Percentiles rank a stretch among this genome's conserved stretches.
phyloP scores from a whole-genome alignment of 768 basidiomycete genomes.

The Omphalotus guepiniiformis region DNA sequence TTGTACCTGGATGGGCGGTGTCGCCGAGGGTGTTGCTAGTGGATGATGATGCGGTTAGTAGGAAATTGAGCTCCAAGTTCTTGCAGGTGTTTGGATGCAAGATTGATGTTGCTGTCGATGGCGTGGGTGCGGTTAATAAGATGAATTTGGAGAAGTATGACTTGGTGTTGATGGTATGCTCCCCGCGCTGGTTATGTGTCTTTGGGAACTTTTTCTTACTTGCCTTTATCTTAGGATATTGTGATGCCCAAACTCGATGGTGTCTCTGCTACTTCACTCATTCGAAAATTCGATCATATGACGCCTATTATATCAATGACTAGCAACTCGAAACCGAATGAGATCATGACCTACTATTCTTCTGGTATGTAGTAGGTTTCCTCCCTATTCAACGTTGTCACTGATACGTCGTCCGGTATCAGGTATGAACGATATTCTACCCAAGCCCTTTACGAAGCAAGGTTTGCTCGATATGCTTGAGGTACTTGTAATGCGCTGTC shows the following conservation, averaged over 20 bases:
- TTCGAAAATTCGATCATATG: slow-evolving; percentile 90
- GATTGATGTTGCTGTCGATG: slow-evolving; percentile 93
- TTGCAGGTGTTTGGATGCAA: slow-evolving; percentile 93
- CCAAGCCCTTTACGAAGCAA: slow-evolving; percentile 97
- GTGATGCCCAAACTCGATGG: slow-evolving; percentile 91
- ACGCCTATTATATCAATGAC: slow-evolving; percentile 99
- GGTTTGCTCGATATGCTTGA: slow-evolving; percentile 91
- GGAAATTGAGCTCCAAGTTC: slow-evolving; percentile 88
- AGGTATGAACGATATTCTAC: slow-evolving; percentile 96
- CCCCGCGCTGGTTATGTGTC: not conserved
- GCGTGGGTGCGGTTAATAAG: slow-evolving; percentile 87
- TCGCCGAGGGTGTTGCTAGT: slow-evolving; percentile 89
- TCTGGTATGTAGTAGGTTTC: slow-evolving; percentile 40
- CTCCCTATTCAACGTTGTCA: not conserved
- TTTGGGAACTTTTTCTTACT: slow-evolving; percentile 8
- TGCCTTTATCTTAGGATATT: slow-evolving; percentile 62
- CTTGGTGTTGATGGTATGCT: slow-evolving; percentile 85
- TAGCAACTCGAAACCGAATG: slow-evolving; percentile 87
- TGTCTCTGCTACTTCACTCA: slow-evolving; percentile 86
- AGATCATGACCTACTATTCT: slow-evolving; percentile 88
- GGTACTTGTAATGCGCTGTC: slow-evolving; percentile 33
- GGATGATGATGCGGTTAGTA: slow-evolving; percentile 91
- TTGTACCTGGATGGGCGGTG: slow-evolving; percentile 88
- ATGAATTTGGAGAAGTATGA: slow-evolving; percentile 98
- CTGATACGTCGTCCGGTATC: slow-evolving; percentile 4